Evolutionary conservation across 2,329 filamentous ascomycete genomes (phyloP), one percentile per base, ranked within the genome.

Genomic region (Colletotrichum euphorbiae): DNA sequence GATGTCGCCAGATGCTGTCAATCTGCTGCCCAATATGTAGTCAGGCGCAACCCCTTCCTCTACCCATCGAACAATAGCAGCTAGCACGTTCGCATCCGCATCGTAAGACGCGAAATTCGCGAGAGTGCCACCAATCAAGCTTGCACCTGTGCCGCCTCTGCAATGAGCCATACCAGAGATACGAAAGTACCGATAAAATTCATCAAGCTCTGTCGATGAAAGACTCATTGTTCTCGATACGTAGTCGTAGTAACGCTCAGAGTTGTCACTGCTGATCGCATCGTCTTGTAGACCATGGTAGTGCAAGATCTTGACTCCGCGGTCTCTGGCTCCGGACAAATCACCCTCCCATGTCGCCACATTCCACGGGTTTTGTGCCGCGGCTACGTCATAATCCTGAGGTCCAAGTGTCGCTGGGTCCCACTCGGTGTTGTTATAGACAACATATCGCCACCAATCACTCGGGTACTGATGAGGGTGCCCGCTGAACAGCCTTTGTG

Each of bases 161-260:
- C 86, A 88, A 71, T 88, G 85, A 4, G 75, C 77, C 77, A 87
- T 82, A 1, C 85, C 85, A 1, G 84, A 84, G 6, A 87, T 80
- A 4, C 78, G 74, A 73, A 87, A 87, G 70, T 85, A 78, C 2
- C 79, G 73, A 74, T 85, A 88, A 73, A 85, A 85, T 15, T 83
- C 81, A 9, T 70, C 57, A 15, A 69, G 43, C 0, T 67, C 64
- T 0, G 43, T 31, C 6, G 59, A 57, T 2, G 75, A 69, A 0
- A 78, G 73, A 4, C 69, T 69, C 83, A 86, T 84, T 0, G 81
- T 83, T 11, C 74, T 33, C 2, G 78, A 76, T 4, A 85, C 81
- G 54, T 83, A 77, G 48, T 84, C 75, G 74, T 86, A 85, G 77
- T 85, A 86, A 7, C 80, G 74, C 19, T 80, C 78, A 7, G 78